Conservation (phyloP, 2,329 filamentous ascomycete genomes). For the Scedosporium boydii region DNA sequence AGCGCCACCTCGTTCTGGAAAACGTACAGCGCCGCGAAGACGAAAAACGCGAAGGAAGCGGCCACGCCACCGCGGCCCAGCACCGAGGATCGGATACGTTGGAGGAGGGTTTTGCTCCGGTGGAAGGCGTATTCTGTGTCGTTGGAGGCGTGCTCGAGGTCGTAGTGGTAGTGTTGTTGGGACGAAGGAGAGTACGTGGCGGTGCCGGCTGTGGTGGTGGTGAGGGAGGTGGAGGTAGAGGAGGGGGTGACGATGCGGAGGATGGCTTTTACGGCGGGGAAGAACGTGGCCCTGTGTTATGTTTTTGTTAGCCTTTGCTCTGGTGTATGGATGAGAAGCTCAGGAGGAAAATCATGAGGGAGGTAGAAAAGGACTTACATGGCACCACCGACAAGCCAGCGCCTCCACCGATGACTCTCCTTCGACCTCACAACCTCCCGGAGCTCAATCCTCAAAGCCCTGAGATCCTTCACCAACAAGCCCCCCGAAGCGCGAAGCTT, state of each 20-base stretch:
- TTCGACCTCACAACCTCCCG: slow-evolving; percentile 30
- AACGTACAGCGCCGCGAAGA: slow-evolving; percentile 47
- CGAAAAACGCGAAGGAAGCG: slow-evolving; percentile 42
- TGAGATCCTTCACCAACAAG: slow-evolving; percentile 34
- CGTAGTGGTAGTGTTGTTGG: slow-evolving; percentile 12
- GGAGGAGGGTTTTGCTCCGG: slow-evolving; percentile 38
- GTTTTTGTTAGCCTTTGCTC: background rate
- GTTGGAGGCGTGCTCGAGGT: slow-evolving; percentile 30
- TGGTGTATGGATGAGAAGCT: background rate
- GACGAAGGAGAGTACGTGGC: background rate
- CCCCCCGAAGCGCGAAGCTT: slow-evolving; percentile 32
- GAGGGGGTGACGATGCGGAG: slow-evolving; percentile 32
- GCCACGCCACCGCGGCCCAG: slow-evolving; percentile 31
- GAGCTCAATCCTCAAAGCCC: slow-evolving; percentile 32
- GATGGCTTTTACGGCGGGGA: slow-evolving; percentile 41
- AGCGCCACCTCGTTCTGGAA: slow-evolving; percentile 50
- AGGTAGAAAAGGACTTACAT: slow-evolving; percentile 29
- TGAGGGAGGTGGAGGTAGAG: background rate
- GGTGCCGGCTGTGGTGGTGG: background rate
- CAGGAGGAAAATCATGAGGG: background rate
- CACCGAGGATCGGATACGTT: slow-evolving; percentile 36
- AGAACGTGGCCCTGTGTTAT: slow-evolving; percentile 33
- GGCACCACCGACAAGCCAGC: slow-evolving; percentile 40
- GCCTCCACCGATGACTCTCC: slow-evolving; percentile 41
- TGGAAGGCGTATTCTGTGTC: slow-evolving; percentile 49